Evolutionary conservation across 305 asterid genomes (phyloP), one percentile per base, ranked within the genome.

Genomic region (Solanum hybrid): DNA sequence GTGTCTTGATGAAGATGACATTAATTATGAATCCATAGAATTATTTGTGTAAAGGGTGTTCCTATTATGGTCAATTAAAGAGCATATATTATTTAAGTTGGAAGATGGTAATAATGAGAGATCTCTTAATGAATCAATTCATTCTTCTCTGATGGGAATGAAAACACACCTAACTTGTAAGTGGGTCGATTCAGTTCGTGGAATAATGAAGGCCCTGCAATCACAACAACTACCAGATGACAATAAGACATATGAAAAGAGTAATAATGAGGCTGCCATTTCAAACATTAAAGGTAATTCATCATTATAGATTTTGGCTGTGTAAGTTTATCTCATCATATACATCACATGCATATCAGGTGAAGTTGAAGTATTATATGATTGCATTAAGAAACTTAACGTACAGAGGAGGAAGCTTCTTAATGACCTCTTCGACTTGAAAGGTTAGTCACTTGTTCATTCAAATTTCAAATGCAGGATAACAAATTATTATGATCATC

Each of bases 351-450:
- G 67, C n/a, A 57, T 57, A 10, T 29, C 87, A 90, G 91, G 82
- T 76, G 91, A 90, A 67, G 36, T 61, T 87, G 73, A 37, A 69
- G 71, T n/a, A n/a, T 64, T 90, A 73, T 73, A 75, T 86, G 46
- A 16, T 16, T 36, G 71, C 11, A n/a, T 90, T 61, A 28, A 64
- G 83, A 86, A 86, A 39, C 57, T 87, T 46, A 78, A 90, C 20
- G 4, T 86, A 13, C 81, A 86, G 18, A 87, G 90, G 31, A 78
- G 84, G n/a, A 67, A 86, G 1, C n/a, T 36, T 61, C 90, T 90
- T 76, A 87, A 87, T 87, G 88, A 90, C 8, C 86, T 87, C 83
- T 87, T 90, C 5, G 88, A 90, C 28, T 78, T 90, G 81, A 90
- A 90, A 90, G 91, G 91, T 87, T 28, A 74, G 16, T 11, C 0